Conservation (phyloP, 2,329 filamentous ascomycete genomes). For the Colletotrichum sojae region DNA sequence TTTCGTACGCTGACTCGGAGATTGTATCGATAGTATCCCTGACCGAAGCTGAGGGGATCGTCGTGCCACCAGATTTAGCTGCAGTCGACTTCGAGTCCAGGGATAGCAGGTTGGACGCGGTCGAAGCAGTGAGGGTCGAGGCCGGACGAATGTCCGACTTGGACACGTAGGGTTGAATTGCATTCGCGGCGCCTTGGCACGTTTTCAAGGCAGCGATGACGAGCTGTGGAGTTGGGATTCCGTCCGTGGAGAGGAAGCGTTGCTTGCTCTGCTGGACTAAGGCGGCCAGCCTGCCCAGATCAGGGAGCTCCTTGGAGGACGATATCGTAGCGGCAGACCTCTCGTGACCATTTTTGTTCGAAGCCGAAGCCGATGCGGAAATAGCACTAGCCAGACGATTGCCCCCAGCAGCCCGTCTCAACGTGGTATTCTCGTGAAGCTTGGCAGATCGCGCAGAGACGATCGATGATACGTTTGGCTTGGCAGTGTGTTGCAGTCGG, state of each 20-base stretch:
- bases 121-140: constrained; percentile 61
- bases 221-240: constrained; percentile 60
- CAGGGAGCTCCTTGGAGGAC: constrained; percentile 47
- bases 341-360: constrained; percentile 22
- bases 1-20: constrained; percentile 74
- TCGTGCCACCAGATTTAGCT: constrained; percentile 37
- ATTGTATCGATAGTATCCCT: constrained; percentile 65
- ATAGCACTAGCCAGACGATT: constrained; percentile 29
- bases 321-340: constrained; percentile 16
- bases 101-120: constrained; percentile 52
- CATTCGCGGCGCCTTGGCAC: constrained; percentile 61
- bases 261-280: constrained; percentile 59
- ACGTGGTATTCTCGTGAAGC: constrained; percentile 22
- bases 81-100: constrained; percentile 47
- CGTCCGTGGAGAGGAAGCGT: constrained; percentile 60
- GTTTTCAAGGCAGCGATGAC: constrained; percentile 60
- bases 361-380: constrained; percentile 1
- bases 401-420: constrained; percentile 22
- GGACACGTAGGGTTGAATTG: constrained; percentile 58
- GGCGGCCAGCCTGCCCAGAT: constrained; percentile 56
- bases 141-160: constrained; percentile 58
- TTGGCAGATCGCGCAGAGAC: constrained; percentile 33
- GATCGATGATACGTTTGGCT: constrained; percentile 30
- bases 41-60: constrained; percentile 46
- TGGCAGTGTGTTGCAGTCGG: constrained; percentile 42